Evolutionary conservation across 768 basidiomycete species (phyloP), one percentile per base, ranked within the genome.

Genomic region (Phaeotremella fagi): DNA sequence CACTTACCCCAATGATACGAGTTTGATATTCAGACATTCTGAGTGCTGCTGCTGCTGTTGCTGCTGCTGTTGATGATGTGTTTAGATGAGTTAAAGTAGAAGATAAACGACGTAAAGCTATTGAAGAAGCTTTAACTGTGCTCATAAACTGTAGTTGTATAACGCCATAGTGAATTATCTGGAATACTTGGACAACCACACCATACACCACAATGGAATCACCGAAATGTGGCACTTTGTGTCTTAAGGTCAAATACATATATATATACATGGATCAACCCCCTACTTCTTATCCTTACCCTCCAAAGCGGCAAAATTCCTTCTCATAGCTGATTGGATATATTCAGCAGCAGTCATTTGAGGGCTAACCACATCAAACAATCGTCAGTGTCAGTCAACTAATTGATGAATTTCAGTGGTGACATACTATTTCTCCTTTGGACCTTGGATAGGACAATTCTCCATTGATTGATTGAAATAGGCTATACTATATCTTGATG

Each of bases 1-100:
- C n/a, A 63, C 66, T 54, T 38, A 68, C 66, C 28, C 66, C 66
- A 47, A 68, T 59, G 59, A 63, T 57, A 42, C 65, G 47, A 36
- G 65, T 67, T 42, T 54, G 54, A 54, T 67, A 67, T 31, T 60
- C 64, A 41, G 59, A 50, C 53, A 59, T 57, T 36, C 54, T 42
- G 15, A 42, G 22, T 9, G 36, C 31, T 37, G 25, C 16, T 5
- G 46, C 44, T n/a, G 50, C 33, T 18, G 45, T 49, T 43, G 47
- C 16, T 48, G 42, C 31, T 23, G 16, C 38, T 44, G 52, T 25
- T 28, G 56, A 35, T 31, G 28, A 18, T n/a, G n/a, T n/a, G n/a
- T n/a, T n/a, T 31, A 51, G 15, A 31, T 57, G 53, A 35, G 22
- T 18, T 4, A 55, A 24, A 5, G 58, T 55, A n/a, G 58, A 31